Evolutionary conservation across 306 rosid genomes (phyloP).

Genomic region (Chamaecrista fasciculata): DNA sequence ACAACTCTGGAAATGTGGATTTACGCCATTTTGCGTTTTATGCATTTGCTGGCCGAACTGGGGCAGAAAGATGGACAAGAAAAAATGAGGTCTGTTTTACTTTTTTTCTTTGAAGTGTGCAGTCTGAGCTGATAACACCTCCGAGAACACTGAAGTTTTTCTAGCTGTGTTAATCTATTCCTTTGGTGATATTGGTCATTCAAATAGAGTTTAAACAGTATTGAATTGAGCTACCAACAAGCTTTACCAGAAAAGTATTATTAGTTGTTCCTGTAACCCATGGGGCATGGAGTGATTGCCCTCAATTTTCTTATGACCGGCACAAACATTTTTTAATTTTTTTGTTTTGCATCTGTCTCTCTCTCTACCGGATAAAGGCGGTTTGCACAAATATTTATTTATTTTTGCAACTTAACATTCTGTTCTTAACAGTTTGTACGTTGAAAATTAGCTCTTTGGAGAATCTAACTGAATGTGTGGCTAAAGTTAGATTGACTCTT

Average conservation of each 20-base stretch:
- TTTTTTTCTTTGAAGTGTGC: background rate
- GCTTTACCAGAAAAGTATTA: background rate
- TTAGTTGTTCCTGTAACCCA: background rate
- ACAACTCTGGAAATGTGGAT: conserved; percentile 70
- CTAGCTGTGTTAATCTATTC: background rate
- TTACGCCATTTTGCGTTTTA: conserved; percentile 88
- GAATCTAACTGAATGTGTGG: conserved; percentile 18
- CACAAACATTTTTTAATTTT: background rate
- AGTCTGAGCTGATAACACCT: background rate
- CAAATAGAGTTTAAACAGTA: background rate
- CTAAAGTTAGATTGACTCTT: conserved; percentile 20
- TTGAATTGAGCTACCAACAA: background rate
- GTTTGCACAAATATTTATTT: background rate
- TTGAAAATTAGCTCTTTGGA: conserved; percentile 3
- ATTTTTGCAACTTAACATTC: background rate
- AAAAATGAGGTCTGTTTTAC: conserved; percentile 68
- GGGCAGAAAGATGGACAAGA: conserved; percentile 68
- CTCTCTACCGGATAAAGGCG: background rate
- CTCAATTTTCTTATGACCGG: background rate
- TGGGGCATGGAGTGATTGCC: background rate
- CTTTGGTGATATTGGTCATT: background rate
- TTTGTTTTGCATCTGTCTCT: background rate
- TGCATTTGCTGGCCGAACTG: conserved; percentile 95
- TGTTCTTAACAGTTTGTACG: background rate
- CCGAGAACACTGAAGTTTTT: background rate